A percentile compares a stretch with the other conserved stretches of the same genome.
phyloP scores from a whole-genome alignment of 225 moss, liverwort and hornwort species.

The Physcomitrium patens region DNA sequence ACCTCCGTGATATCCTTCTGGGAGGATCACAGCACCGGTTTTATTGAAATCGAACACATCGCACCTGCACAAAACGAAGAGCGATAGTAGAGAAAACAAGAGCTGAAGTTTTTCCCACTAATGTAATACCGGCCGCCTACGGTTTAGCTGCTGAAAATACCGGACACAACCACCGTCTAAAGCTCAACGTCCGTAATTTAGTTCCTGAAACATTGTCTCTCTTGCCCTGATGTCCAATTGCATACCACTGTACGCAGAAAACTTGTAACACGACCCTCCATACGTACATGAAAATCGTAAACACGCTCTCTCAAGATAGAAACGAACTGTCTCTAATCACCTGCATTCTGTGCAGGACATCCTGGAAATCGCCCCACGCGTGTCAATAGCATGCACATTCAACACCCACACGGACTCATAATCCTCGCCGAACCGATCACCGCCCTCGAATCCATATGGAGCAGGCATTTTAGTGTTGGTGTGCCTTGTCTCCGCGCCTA shows the following conservation, averaged over 20 bases:
- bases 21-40: conserved; percentile 4
- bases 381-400: conserved; percentile 36
- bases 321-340: neutral
- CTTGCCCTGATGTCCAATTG: too few species aligned
- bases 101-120: too few species aligned
- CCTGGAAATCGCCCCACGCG: conserved; percentile 18
- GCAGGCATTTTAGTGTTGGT: neutral
- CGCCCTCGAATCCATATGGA: conserved; percentile 23
- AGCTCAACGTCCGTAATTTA: too few species aligned
- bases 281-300: too few species aligned
- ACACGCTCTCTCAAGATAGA: too few species aligned
- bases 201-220: too few species aligned
- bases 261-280: too few species aligned
- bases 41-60: conserved; percentile 26
- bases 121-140: too few species aligned
- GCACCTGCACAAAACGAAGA: conserved; percentile 1
- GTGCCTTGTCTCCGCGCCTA: conserved; percentile 29
- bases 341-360: conserved; percentile 32
- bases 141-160: neutral
- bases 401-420: conserved; percentile 26
- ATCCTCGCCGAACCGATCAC: conserved; percentile 24
- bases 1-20: conserved; percentile 20
- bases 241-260: too few species aligned
- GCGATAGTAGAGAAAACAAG: too few species aligned
- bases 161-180: too few species aligned